Evolutionary conservation across 495 filamentous ascomycete species (phyloP), one percentile per base, ranked within the genome.

Genomic region (Xylaria telfairii): DNA sequence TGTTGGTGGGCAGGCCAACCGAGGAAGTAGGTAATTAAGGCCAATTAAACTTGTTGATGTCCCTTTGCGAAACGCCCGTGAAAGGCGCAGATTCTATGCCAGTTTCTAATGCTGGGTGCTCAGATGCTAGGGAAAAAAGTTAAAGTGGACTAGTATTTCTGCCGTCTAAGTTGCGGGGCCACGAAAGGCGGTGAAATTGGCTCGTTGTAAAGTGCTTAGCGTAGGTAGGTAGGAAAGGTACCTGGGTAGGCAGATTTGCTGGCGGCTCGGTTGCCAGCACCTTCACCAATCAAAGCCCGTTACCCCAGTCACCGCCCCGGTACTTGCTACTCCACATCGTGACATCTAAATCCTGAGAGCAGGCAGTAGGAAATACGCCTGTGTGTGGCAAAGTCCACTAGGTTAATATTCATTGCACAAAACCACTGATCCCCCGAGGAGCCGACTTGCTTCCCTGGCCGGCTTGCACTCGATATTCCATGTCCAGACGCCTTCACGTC

Each of bases 131-230:
- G 62, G 46, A n/a, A 66, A 66, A 66, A 66, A 51, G 62, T 66
- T 66, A 37, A 41, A 66, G 62, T 44, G 61, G 64, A 34, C 8
- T 47, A 0, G 62, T 6, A 53, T 41, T 66, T 66, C 64, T 66
- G 64, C 64, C 64, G 30, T n/a, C 4, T 39, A 28, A 13, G 9
- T 39, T 1, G 64, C 34, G 64, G 64, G 64, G 47, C 64, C 2
- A 28, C 21, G 17, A 24, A 39, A 66, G 64, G 64, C 64, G 64
- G 64, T 66, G 64, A 53, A 19, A 26, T 9, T 49, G 47, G 61
- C 4, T 62, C 51, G 10, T 3, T 10, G 3, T 10, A 37, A n/a
- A 1, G 13, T 32, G 13, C 15, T 26, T 32, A 21, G 26, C 19
- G 12, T 19, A 32, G 46, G 12, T 19, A 32, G 46, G 46, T 49